These are phyloP conservation scores for Pestalotiopsis sp. DNA, from an alignment of 2,329 filamentous ascomycete genomes.

Conservation along the genomic window DNA sequence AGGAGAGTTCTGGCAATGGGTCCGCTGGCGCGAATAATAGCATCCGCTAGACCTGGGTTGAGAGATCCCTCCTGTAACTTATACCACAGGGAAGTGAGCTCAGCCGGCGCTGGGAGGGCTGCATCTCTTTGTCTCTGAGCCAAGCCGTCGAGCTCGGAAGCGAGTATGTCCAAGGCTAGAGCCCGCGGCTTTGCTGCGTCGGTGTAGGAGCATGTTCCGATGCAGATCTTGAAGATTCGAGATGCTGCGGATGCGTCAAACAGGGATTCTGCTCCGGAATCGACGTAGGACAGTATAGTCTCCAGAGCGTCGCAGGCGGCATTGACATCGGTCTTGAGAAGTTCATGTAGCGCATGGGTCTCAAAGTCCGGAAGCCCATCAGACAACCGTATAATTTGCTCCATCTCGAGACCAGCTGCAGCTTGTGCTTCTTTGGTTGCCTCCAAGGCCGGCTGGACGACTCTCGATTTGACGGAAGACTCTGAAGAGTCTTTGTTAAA, in stretches of 20 bases:
- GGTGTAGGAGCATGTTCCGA: constrained; percentile 40
- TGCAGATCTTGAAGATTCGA: constrained; percentile 44
- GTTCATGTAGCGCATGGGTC: constrained; percentile 37
- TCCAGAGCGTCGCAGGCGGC: constrained; percentile 45
- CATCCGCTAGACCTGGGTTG: constrained; percentile 53
- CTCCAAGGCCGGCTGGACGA: background rate
- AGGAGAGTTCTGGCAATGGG: constrained; percentile 41
- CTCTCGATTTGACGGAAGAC: background rate
- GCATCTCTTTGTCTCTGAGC: constrained; percentile 26
- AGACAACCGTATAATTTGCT: constrained; percentile 11
- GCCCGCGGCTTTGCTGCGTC: constrained; percentile 48
- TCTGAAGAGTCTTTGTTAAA: background rate
- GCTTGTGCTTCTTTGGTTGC: constrained; percentile 14
- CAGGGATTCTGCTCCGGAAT: constrained; percentile 19
- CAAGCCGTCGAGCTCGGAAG: constrained; percentile 44
- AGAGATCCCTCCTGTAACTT: constrained; percentile 39
- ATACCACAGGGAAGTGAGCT: constrained; percentile 44
- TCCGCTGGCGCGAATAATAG: constrained; percentile 50
- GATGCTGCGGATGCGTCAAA: constrained; percentile 18
- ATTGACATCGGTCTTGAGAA: constrained; percentile 42
- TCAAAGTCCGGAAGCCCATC: constrained; percentile 29
- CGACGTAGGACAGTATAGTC: constrained; percentile 29
- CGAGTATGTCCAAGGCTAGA: constrained; percentile 50
- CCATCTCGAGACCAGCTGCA: constrained; percentile 3
- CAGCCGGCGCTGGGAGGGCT: constrained; percentile 34